Evolutionary conservation across 1,284 basidiomycete species (phyloP), one percentile per base, ranked within the genome.

Genomic region (Athelia sp.): DNA sequence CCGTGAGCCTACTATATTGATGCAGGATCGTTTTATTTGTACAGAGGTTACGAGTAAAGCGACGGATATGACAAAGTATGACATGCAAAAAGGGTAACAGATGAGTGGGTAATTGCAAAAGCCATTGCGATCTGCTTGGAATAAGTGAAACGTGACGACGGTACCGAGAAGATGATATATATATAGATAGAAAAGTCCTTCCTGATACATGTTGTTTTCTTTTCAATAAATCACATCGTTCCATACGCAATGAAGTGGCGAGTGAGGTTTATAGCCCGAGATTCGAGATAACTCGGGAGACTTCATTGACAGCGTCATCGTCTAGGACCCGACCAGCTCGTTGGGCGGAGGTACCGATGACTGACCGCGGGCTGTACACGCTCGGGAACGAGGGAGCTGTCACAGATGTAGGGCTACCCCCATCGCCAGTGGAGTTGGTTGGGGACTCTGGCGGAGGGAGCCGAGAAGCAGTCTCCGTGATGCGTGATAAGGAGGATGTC

Each of bases 311-410:
- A 35, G 71, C 70, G 45, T 82, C 81, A 44, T 84, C 81, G 46
- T 86, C 82, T 52, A 79, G 72, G 13, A 72, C 64, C 52, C 73
- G 69, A 32, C 76, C 74, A 26, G 67, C 67, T 38, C 78, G 72
- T 49, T 76, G 73, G 29, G 65, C 61, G 44, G 73, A 70, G 24
- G 71, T 65, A 17, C 77, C 74, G 38, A 76, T 71, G 26, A 78
- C 71, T 32, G 71, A 64, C 15, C 79, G 76, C 3, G 81, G 81
- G 0, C 79, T 85, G 59, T 90, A 90, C 11, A 91, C 88, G 57
- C 87, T 90, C 9, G 88, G 89, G 71, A 91, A 91, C 10, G 79
- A 84, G 42, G 87, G 88, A 13, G 82, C 82, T 10, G 84, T 86
- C 19, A 74, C 81, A 29, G 85, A 87, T 11, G 78, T 81, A 21